A percentile compares a stretch with the other conserved stretches of the same genome.
These are phyloP conservation scores for Lipomyces lipofer DNA, from an alignment of 805 yeast species.

Conservation along the genomic window DNA sequence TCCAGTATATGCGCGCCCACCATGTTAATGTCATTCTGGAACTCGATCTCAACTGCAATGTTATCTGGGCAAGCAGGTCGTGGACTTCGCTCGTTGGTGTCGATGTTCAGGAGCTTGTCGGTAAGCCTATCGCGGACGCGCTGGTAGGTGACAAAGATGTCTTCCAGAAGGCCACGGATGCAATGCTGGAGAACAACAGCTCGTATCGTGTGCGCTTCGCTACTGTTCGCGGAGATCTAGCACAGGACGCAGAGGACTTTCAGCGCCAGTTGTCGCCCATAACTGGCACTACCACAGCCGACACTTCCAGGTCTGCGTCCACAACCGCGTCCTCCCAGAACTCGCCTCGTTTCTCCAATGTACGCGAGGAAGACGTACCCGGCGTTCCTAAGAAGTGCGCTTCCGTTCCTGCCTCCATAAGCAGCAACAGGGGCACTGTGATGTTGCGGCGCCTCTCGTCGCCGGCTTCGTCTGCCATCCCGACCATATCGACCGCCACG, in stretches of 20 bases:
- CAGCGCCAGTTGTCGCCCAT: not conserved
- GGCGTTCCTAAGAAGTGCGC: not conserved
- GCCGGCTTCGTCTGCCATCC: not conserved
- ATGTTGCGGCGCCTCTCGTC: slow-evolving; percentile 1
- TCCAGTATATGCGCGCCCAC: slow-evolving; percentile 17
- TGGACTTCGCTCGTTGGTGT: slow-evolving; percentile 78
- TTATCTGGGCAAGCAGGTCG: slow-evolving; percentile 69
- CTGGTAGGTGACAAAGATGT: slow-evolving; percentile 36
- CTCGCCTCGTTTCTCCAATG: slow-evolving; percentile 14
- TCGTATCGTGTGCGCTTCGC: slow-evolving; percentile 31
- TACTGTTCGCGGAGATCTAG: slow-evolving; percentile 28
- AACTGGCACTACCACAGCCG: slow-evolving; percentile 1
- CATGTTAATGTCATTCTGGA: slow-evolving; percentile 70
- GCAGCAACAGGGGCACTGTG: not conserved
- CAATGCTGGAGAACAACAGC: slow-evolving; percentile 37
- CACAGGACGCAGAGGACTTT: slow-evolving; percentile 23
- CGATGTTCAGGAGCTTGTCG: slow-evolving; percentile 27
- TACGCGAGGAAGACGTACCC: slow-evolving; percentile 1
- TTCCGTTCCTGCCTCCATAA: not conserved
- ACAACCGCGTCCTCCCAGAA: not conserved
- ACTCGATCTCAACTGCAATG: slow-evolving; percentile 72
- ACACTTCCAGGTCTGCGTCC: slow-evolving; percentile 10
- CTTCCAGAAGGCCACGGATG: slow-evolving; percentile 39
- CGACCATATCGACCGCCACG: not conserved
- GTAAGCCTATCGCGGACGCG: slow-evolving; percentile 32